Base-by-base conservation (phyloP, 2,329 filamentous ascomycete species). In the Alternaria ethzedia region DNA sequence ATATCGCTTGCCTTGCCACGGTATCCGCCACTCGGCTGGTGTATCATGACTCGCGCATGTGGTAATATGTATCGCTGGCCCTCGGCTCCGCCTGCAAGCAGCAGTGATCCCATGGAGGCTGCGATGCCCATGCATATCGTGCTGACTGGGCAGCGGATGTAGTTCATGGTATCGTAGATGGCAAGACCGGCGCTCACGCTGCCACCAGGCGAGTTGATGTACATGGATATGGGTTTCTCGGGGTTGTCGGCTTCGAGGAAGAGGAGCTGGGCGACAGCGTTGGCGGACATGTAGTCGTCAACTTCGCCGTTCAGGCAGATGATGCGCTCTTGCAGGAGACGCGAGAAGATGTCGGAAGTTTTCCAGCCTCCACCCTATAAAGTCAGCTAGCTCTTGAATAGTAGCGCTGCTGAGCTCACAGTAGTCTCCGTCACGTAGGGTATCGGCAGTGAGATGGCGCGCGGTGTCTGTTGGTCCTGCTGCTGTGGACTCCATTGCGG, bases 81-180 rank as follows among this genome's bases (percentile, higher is more conserved):
- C 1, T 91, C 86, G 62, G 93, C 88, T 20, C 96, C 96, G 50
- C 95, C 96, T 51, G 92, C 91, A 1, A 99, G 88, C 1, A 99
- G 85, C 23, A 99, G 85, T 2, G 91, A 93, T 6, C 94, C 96
- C 96, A 99, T 99, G 4, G 91, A 96, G 2, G 96, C 95, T 0
- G 96, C 96, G 74, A 96, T 93, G 8, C 96, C 96, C 46, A 99
- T 88, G 76, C 96, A 98, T 28, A 99, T 96, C 0, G 96, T 99
- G 46, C 91, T 95, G 0, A 99, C 94, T 1, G 95, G 93, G 3
- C 92, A 92, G 64, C 91, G 90, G 78, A 99, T 98, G 81, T 99
- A 99, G 72, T 91, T 90, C 95, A 99, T 98, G 12, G 96, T 99
- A 79, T 99, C 96, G 85, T 99, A 99, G 75, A 99, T 98, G 25